phyloP scores from a whole-genome alignment of 2,329 filamentous ascomycete genomes.

The Neocatenulostroma microsporum region DNA sequence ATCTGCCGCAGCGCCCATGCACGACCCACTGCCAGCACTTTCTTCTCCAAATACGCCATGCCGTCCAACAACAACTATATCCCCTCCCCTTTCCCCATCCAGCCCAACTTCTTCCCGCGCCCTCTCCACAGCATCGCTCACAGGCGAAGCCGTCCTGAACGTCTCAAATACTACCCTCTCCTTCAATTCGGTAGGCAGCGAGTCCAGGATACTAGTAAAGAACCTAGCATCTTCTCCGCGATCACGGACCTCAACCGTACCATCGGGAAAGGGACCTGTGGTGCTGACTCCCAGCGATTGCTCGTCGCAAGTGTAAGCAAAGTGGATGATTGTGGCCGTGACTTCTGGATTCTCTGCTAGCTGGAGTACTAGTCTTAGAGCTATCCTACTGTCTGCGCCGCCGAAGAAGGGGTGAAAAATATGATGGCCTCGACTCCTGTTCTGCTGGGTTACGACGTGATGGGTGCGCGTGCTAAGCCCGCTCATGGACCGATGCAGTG shows the following conservation, averaged over 20 bases:
- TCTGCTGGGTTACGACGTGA: constrained; percentile 46
- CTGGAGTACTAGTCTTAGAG: constrained; percentile 74
- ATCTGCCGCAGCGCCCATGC: constrained; percentile 54
- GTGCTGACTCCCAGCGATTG: too few species aligned
- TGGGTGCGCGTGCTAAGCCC: constrained; percentile 53
- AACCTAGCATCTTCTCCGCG: constrained; percentile 48
- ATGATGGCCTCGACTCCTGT: constrained; percentile 65
- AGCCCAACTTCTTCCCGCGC: constrained; percentile 55
- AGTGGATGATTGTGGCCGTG: constrained; percentile 66
- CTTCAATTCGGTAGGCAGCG: constrained; percentile 44
- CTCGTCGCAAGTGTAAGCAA: too few species aligned
- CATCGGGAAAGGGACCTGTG: too few species aligned
- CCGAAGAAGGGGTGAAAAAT: constrained; percentile 85
- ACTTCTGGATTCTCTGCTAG: constrained; percentile 71
- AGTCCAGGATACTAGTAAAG: constrained; percentile 51
- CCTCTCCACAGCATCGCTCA: constrained; percentile 43
- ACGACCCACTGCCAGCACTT: constrained; percentile 20
- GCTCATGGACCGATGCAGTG: constrained; percentile 47
- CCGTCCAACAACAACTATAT: constrained; percentile 61
- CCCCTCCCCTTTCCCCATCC: constrained; percentile 58
- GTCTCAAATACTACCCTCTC: constrained; percentile 53
- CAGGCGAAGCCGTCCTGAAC: constrained; percentile 33
- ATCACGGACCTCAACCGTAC: too few species aligned
- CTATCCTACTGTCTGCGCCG: constrained; percentile 70
- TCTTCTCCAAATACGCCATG: background rate